These are phyloP conservation scores for Vairimorpha ceranae DNA, from an alignment of 371 early-diverging fungal genomes.

Conservation along the genomic window DNA sequence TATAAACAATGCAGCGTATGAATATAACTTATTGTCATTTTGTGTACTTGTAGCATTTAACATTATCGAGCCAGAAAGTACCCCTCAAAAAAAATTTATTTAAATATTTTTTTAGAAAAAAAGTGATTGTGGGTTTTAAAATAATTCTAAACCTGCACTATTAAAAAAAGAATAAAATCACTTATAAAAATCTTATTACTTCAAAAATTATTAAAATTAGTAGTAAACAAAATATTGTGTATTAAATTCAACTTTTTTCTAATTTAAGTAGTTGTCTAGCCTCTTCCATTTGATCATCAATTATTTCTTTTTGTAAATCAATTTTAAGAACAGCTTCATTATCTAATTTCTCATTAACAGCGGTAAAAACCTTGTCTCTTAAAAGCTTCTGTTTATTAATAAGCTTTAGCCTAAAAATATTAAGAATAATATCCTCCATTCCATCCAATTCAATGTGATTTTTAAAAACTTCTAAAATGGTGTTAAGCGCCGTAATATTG, in stretches of 20 bases:
- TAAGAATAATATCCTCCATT: constrained; percentile 46
- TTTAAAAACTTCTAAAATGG: constrained; percentile 31
- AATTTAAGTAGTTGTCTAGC: not conserved
- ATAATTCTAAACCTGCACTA: too few relatives aligned
- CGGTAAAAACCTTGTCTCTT: constrained; percentile 46
- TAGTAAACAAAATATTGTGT: too few relatives aligned
- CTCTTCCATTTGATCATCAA: not conserved
- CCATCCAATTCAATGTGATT: constrained; percentile 22
- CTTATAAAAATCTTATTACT: too few relatives aligned
- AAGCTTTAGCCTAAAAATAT: constrained; percentile 39
- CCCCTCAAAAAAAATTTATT: not conserved
- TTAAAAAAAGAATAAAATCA: too few relatives aligned
- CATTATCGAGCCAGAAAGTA: constrained; percentile 38
- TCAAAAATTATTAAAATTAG: too few relatives aligned
- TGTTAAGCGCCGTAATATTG: not conserved
- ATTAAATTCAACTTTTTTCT: not conserved
- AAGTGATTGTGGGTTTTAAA: not conserved
- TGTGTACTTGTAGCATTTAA: constrained; percentile 41
- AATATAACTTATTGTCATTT: constrained; percentile 44
- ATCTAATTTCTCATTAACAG: constrained; percentile 31
- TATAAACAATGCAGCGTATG: constrained; percentile 51
- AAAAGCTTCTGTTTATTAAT: constrained; percentile 50
- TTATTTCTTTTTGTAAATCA: constrained; percentile 5
- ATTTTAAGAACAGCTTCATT: constrained; percentile 1
- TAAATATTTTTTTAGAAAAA: not conserved